Evolutionary conservation across 352 stramenopile species (phyloP).

Genomic region (Phytophthora ramorum): DNA sequence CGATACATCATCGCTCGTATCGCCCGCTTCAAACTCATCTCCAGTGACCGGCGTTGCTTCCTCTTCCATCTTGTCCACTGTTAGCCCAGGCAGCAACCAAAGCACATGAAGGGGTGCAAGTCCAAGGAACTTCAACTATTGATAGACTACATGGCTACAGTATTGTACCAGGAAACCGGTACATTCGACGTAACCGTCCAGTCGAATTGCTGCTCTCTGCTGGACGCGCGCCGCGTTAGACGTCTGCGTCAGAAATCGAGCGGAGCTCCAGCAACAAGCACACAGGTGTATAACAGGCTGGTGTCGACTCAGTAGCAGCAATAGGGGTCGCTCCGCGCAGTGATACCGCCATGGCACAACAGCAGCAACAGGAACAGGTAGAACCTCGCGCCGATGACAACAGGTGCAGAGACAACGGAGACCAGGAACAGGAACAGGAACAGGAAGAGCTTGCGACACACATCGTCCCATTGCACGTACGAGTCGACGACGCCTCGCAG

Average conservation of each 20-base stretch:
- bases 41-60: neutral
- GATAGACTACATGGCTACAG: constrained; percentile 22
- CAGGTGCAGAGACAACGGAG: constrained; percentile 1
- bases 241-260: neutral
- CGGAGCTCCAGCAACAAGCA: neutral
- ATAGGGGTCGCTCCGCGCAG: constrained; percentile 19
- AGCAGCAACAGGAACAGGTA: constrained; percentile 24
- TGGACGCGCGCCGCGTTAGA: neutral
- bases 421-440: constrained; percentile 10
- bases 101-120: constrained; percentile 11
- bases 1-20: neutral
- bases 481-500: constrained; percentile 38
- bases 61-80: constrained; percentile 5
- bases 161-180: neutral
- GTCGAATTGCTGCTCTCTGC: constrained; percentile 6
- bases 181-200: constrained; percentile 10
- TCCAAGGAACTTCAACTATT: constrained; percentile 18
- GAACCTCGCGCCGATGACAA: neutral
- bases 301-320: neutral
- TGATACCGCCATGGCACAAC: constrained; percentile 3
- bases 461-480: constrained; percentile 60
- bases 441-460: constrained; percentile 23
- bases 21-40: neutral
- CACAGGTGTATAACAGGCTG: neutral
- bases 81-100: neutral